A percentile compares a stretch with the other conserved stretches of the same genome.
Conservation (phyloP, 75 land plant species). For the Azolla pinnata region DNA sequence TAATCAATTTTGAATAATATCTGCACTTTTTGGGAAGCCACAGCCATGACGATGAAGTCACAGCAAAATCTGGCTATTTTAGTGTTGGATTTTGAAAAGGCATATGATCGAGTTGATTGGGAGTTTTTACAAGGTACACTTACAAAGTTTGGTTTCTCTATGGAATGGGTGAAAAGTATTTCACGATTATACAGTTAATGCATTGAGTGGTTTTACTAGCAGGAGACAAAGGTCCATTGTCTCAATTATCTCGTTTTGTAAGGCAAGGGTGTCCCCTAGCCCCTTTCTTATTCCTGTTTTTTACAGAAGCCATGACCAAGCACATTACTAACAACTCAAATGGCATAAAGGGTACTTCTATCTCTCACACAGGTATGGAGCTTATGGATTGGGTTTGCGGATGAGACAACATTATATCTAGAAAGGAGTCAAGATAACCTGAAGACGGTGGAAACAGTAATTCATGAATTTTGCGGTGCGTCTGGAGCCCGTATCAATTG, state of each 20-base stretch:
- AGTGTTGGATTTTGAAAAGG: not conserved
- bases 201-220: not conserved
- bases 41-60: not conserved
- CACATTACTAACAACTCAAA: too few species aligned
- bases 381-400: not conserved
- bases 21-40: not conserved
- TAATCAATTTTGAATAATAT: not conserved
- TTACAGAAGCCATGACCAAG: too few species aligned
- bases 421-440: too few species aligned
- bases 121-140: not conserved
- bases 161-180: not conserved
- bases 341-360: not conserved
- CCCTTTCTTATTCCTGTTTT: too few species aligned
- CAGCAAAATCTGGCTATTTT: not conserved
- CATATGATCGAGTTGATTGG: not conserved
- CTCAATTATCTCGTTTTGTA: not conserved
- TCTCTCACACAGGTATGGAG: not conserved
- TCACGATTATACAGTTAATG: not conserved
- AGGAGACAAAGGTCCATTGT: not conserved
- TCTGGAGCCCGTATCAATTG: not conserved
- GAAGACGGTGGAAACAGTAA: too few species aligned
- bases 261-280: conserved; percentile 1
- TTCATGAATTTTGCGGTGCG: too few species aligned
- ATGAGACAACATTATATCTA: not conserved
- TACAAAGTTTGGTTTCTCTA: not conserved